Evolutionary conservation across 495 filamentous ascomycete species (phyloP).

Genomic region (Penicillium bialowiezense): DNA sequence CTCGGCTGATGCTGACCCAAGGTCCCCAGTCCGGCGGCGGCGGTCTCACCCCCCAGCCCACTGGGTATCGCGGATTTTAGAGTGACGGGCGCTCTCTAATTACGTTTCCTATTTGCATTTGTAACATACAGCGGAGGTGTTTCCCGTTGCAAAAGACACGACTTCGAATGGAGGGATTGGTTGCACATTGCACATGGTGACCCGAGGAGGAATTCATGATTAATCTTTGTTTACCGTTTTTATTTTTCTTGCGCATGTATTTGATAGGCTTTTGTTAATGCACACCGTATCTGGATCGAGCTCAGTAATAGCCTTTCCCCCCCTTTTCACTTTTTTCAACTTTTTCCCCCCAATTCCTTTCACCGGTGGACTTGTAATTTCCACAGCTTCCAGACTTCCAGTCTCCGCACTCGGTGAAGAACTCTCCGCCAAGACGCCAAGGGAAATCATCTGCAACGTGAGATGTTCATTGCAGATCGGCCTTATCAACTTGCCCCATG

Average conservation of each 20-base stretch:
- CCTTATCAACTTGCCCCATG: neutral
- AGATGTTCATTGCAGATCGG: constrained; percentile 5
- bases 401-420: constrained; percentile 7
- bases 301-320: constrained; percentile 20
- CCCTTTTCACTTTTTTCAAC: neutral
- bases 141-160: constrained; percentile 26
- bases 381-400: constrained; percentile 5
- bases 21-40: constrained; percentile 71
- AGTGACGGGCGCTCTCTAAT: constrained; percentile 7
- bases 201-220: constrained; percentile 18
- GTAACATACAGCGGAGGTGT: constrained; percentile 41
- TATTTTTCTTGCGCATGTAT: constrained; percentile 28
- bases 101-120: constrained; percentile 27
- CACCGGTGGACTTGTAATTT: neutral
- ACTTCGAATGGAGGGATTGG: constrained; percentile 13
- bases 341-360: neutral
- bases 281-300: constrained; percentile 6
- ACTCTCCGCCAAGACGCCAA: constrained; percentile 23
- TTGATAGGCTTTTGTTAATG: constrained; percentile 18
- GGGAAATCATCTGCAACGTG: constrained; percentile 13
- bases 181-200: constrained; percentile 10
- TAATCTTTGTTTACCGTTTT: constrained; percentile 23
- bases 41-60: constrained; percentile 76
- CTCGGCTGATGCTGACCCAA: constrained; percentile 97
- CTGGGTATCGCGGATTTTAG: constrained; percentile 66